Evolutionary conservation across 441 rosid genomes (phyloP).

Genomic region (Francoa sonchifolia): DNA sequence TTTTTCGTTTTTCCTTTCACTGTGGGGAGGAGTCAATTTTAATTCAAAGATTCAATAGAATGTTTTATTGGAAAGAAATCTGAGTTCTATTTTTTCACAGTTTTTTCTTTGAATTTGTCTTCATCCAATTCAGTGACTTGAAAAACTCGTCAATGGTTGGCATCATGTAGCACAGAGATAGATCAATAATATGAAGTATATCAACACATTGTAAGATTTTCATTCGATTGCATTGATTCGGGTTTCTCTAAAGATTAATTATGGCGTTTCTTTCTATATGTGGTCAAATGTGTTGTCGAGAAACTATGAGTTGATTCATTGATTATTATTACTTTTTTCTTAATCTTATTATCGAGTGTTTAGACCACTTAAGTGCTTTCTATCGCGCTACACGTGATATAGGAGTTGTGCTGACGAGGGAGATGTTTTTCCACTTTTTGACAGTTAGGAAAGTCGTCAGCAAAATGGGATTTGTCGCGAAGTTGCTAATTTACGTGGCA

Average conservation of each 20-base stretch:
- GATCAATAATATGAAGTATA: conserved; percentile 44
- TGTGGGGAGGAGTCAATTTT: conserved; percentile 30
- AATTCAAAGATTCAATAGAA: conserved; percentile 42
- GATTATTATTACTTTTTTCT: neutral
- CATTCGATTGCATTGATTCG: conserved; percentile 28
- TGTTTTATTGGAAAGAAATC: conserved; percentile 30
- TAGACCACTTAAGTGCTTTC: no score
- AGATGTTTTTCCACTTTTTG: no score
- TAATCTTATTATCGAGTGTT: no score
- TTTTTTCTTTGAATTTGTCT: conserved; percentile 22
- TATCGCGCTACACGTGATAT: no score
- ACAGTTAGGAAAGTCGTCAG: no score
- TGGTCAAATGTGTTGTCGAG: neutral
- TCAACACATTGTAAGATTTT: conserved; percentile 36
- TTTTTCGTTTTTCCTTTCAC: conserved; percentile 23
- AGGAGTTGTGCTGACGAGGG: no score
- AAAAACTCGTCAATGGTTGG: conserved; percentile 31
- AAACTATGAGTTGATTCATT: neutral
- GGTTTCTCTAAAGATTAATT: conserved; percentile 32
- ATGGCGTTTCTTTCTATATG: neutral
- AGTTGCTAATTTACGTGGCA: no score
- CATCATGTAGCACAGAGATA: conserved; percentile 33
- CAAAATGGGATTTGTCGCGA: no score
- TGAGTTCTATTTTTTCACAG: conserved; percentile 20
- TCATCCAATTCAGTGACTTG: conserved; percentile 38